A percentile compares a stretch with the other conserved stretches of the same genome.
These are phyloP conservation scores for Begonia fuchsioides DNA, from an alignment of 306 rosid species.

Conservation along the genomic window DNA sequence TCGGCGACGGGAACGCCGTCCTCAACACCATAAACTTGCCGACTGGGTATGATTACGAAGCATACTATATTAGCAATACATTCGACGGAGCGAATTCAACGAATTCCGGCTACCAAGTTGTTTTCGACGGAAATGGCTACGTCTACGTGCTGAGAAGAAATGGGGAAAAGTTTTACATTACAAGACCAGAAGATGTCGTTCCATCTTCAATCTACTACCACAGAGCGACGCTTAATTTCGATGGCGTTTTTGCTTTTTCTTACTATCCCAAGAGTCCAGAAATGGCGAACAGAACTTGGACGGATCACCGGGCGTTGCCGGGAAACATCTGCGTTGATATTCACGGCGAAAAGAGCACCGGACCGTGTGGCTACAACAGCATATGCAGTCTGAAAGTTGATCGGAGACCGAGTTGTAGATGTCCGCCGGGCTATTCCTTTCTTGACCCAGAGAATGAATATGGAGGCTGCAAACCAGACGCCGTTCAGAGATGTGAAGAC, in stretches of 20 bases:
- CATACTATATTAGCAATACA: constrained; percentile 1
- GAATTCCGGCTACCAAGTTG: constrained; percentile 1
- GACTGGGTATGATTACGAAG: background rate
- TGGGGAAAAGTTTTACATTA: constrained; percentile 1
- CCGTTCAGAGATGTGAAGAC: constrained; percentile 19
- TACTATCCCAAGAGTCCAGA: constrained; percentile 15
- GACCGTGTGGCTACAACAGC: constrained; percentile 11
- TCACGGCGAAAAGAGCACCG: background rate
- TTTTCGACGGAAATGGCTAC: constrained; percentile 1
- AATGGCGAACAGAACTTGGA: background rate
- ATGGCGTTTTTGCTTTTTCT: constrained; percentile 45
- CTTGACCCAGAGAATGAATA: constrained; percentile 22
- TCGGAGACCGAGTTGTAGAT: constrained; percentile 9
- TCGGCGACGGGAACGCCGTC: constrained; percentile 5
- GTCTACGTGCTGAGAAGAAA: constrained; percentile 4
- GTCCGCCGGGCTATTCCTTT: constrained; percentile 15
- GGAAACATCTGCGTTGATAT: constrained; percentile 12
- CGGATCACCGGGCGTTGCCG: constrained; percentile 15
- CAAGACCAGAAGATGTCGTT: background rate
- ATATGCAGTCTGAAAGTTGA: background rate
- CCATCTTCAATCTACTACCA: constrained; percentile 17
- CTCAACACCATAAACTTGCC: constrained; percentile 7
- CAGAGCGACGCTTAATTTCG: constrained; percentile 38
- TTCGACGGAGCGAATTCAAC: background rate
- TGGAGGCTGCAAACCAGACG: constrained; percentile 24